phyloP scores from a whole-genome alignment of 2,329 filamentous ascomycete genomes.

The Tolypocladium sp. region DNA sequence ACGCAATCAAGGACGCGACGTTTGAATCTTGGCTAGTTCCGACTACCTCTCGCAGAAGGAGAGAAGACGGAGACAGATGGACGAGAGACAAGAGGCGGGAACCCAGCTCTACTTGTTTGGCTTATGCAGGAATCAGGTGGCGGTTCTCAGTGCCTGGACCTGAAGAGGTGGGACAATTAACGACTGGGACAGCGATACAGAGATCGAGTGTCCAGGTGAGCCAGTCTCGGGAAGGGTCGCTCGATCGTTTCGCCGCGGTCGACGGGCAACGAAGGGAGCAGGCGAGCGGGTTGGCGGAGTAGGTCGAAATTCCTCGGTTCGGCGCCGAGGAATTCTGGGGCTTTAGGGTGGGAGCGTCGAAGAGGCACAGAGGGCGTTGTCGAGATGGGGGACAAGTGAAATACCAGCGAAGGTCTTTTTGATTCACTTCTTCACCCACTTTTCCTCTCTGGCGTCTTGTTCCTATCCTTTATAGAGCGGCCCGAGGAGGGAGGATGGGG shows the following conservation, averaged over 20 bases:
- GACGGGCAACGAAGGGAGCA: conserved; percentile 16
- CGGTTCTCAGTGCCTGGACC: not conserved
- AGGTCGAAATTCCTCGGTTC: conserved; percentile 31
- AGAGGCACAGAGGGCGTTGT: conserved; percentile 7
- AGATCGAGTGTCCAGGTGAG: conserved; percentile 6
- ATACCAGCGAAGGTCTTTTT: conserved; percentile 30
- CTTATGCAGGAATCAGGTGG: not conserved
- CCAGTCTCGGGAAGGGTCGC: conserved; percentile 26
- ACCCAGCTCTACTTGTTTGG: not conserved
- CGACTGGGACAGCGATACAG: not conserved
- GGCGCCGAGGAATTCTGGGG: conserved; percentile 32
- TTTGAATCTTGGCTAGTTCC: not conserved
- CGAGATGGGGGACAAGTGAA: conserved; percentile 17
- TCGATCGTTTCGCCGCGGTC: conserved; percentile 14
- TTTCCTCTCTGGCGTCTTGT: conserved; percentile 12
- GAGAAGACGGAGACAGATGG: not conserved
- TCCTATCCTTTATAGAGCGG: conserved; percentile 17
- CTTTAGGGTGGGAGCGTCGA: conserved; percentile 12
- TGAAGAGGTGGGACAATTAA: conserved; percentile 9
- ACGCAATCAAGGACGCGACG: not conserved
- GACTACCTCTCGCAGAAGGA: not conserved
- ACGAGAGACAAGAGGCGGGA: not conserved
- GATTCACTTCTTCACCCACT: conserved; percentile 19
- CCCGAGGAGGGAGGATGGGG: conserved; percentile 10
- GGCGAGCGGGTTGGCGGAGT: conserved; percentile 16